Evolutionary conservation across 768 basidiomycete genomes (phyloP), one percentile per base, ranked within the genome.

Genomic region (Chalciporus pseudorubinellus): DNA sequence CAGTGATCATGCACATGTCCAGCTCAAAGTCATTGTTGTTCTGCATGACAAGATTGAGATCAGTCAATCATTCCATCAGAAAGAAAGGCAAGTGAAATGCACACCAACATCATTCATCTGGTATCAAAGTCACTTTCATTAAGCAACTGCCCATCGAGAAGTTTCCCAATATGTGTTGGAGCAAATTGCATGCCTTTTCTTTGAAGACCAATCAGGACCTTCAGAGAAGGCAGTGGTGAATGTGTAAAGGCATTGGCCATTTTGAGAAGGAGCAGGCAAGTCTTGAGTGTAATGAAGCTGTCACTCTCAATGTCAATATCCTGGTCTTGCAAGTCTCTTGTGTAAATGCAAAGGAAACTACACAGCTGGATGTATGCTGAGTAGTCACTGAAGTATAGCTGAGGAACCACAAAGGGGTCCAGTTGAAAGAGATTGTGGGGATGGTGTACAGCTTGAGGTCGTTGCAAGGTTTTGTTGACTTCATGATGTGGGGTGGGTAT

Each of bases 101-200:
- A 36, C 34, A 8, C 6, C 6, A 8, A n/a, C 14, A 8, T n/a
- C 14, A n/a, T n/a, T n/a, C n/a, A n/a, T n/a, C 4, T 6, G 12
- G 39, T 7, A 2, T 41, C 38, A n/a, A 72, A 69, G 44, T 70
- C 71, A 43, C 58, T 52, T 29, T 49, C 41, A 1, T 21, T 51
- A 44, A 71, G 51, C 6, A 48, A 39, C 43, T 50, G 60, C n/a
- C 57, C 64, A 40, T 67, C 52, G 28, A 76, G 41, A 20, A 76
- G 61, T 50, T 70, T 71, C 11, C 75, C 75, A 51, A 76, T 53
- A 44, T 76, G 74, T 12, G 74, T 76, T 40, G 53, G 45, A 16
- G 53, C 42, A 52, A 66, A 77, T 16, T 62, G 56, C 59, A 70
- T 59, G 7, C 74, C 74, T 48, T 74, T 77, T 51, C 75, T 63